Base-by-base conservation (phyloP, 1,284 basidiomycete genomes). In the Grifola frondosa region DNA sequence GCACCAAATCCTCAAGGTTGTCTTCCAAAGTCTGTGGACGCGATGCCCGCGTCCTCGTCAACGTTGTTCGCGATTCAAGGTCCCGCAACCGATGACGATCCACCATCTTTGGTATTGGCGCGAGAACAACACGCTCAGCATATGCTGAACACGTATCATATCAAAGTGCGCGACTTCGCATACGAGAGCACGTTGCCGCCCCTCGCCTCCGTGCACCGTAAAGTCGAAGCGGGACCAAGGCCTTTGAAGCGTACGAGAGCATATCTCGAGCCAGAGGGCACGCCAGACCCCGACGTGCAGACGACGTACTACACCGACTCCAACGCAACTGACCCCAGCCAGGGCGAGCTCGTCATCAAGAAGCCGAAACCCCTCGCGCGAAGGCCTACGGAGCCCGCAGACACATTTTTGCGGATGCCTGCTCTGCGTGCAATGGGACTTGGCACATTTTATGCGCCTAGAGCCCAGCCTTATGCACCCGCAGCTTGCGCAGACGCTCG, bases 101-200 rank as follows among this genome's bases (percentile, higher is more conserved):
- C 48, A 53, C 25, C 51, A 46, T n/a, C 43, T 46, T 19, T 30
- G 37, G 13, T n/a, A 32, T 35, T 26, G 22, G 35, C 23, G 33
- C 24, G 19, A 17, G 43, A 42, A n/a, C 39, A 34, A 17, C 20
- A 21, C 12, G 38, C 37, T 32, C 35, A 46, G 6, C 30, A 40
- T 25, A 19, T 48, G 19, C 42, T 84, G 38, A 64, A 65, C 43
- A 61, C 59, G 33, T 48, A 74, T 17, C 80, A 80, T 16, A 73
- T 87, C 62, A 81, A 78, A 74, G 78, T 84, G 49, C 78, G 80
- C 66, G 84, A 87, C 64, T 88, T 82, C 68, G 82, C 77, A 17
- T 81, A 80, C 64, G 80, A 85, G 62, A 80, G 71, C 61, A 75
- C 63, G 22, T 64, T 84, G 28, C 81, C 83, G 6, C 79, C 80